Evolutionary conservation across 352 stramenopile genomes (phyloP).

Genomic region (Peronospora tabacina): DNA sequence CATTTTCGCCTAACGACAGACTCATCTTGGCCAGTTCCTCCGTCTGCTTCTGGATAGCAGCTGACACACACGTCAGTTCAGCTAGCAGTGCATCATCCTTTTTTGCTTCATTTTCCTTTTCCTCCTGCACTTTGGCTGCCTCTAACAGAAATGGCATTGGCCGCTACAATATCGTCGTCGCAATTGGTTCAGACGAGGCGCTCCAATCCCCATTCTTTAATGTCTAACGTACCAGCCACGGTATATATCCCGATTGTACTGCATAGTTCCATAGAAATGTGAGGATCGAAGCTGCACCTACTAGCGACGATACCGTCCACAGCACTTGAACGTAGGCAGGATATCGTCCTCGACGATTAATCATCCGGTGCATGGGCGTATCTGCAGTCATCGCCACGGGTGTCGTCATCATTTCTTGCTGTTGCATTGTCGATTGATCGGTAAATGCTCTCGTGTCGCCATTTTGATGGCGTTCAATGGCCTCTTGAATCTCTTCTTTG

Average conservation of each 20-base stretch:
- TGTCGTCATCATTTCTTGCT: conserved; percentile 6
- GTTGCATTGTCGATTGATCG: conserved; percentile 4
- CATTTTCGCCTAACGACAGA: conserved; percentile 45
- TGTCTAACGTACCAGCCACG: conserved; percentile 43
- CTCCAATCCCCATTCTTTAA: neutral
- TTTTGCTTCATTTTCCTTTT: conserved; percentile 42
- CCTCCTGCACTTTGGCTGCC: conserved; percentile 37
- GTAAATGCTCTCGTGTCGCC: conserved; percentile 5
- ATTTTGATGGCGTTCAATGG: conserved; percentile 58
- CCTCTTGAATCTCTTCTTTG: conserved; percentile 73
- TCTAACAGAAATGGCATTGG: conserved; percentile 36
- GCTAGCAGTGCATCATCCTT: conserved; percentile 46
- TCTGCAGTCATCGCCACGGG: conserved; percentile 46
- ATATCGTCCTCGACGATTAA: conserved; percentile 32
- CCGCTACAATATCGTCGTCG: conserved; percentile 18
- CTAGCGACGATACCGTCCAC: conserved; percentile 62
- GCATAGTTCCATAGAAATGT: conserved; percentile 71
- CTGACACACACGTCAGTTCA: conserved; percentile 41
- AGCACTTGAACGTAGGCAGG: conserved; percentile 55
- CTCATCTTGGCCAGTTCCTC: conserved; percentile 49
- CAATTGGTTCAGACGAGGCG: neutral
- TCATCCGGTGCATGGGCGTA: conserved; percentile 40
- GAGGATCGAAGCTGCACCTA: conserved; percentile 60
- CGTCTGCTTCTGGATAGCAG: conserved; percentile 60
- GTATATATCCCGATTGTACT: conserved; percentile 58